phyloP scores from a whole-genome alignment of 495 filamentous ascomycete species.

The Podospora didyma region DNA sequence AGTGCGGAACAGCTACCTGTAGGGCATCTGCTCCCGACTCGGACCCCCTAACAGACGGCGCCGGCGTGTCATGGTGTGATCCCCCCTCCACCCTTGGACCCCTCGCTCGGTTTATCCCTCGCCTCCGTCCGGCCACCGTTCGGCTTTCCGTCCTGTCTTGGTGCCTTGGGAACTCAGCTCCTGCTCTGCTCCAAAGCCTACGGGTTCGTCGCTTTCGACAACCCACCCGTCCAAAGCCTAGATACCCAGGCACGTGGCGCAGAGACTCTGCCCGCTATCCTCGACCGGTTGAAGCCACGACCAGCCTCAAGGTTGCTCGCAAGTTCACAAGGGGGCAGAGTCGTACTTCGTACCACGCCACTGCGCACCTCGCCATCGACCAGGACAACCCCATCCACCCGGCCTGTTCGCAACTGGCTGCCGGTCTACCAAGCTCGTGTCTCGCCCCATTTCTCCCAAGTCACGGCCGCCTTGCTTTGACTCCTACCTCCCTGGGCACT shows the following conservation, averaged over 20 bases:
- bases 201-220: no score
- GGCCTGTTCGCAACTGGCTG: neutral
- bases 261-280: neutral
- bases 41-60: neutral
- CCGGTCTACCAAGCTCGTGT: neutral
- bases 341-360: neutral
- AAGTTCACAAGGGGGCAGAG: neutral
- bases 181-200: no score
- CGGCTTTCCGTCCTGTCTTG: neutral
- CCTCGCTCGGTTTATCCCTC: neutral
- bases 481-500: neutral
- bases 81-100: neutral
- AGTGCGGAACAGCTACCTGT: neutral
- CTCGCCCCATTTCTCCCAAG: neutral
- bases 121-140: neutral
- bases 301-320: neutral
- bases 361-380: neutral
- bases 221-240: no score
- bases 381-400: neutral
- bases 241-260: neutral
- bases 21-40: neutral
- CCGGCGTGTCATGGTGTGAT: neutral
- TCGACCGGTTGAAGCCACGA: no score
- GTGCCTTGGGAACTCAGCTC: neutral
- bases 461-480: neutral